A percentile compares a stretch with the other conserved stretches of the same genome.
phyloP scores from a whole-genome alignment of 2,329 filamentous ascomycete genomes.

The Paecilomyces sp. region DNA sequence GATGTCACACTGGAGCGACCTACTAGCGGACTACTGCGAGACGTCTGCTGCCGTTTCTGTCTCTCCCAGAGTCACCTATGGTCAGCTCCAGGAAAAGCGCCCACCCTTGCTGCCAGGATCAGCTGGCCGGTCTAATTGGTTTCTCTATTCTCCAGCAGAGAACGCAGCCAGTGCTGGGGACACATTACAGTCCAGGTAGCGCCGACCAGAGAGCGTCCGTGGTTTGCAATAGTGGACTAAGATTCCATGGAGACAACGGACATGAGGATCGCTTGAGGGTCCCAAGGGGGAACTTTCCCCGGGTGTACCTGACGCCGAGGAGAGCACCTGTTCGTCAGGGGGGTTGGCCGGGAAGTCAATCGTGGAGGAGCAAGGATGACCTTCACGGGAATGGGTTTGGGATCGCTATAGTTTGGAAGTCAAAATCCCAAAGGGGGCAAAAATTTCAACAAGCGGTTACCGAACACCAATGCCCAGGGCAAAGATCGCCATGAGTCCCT shows the following conservation, averaged over 20 bases:
- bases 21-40: background rate
- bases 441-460: background rate
- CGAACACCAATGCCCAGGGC: background rate
- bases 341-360: background rate
- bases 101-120: background rate
- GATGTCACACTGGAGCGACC: background rate
- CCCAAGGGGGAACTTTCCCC: background rate
- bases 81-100: background rate
- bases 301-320: background rate
- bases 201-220: background rate
- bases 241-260: background rate
- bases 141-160: conserved; percentile 1
- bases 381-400: background rate
- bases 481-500: background rate
- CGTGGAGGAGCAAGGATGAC: background rate
- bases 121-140: background rate
- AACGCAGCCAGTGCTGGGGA: background rate
- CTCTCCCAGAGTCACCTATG: background rate
- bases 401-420: background rate
- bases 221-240: background rate
- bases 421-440: background rate
- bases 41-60: background rate
- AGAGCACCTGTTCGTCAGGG: background rate
- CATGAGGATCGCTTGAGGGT: background rate
- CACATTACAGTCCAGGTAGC: background rate